Evolutionary conservation across 2,329 filamentous ascomycete genomes (phyloP), one percentile per base, ranked within the genome.

Genomic region (Xylaria multiplex): DNA sequence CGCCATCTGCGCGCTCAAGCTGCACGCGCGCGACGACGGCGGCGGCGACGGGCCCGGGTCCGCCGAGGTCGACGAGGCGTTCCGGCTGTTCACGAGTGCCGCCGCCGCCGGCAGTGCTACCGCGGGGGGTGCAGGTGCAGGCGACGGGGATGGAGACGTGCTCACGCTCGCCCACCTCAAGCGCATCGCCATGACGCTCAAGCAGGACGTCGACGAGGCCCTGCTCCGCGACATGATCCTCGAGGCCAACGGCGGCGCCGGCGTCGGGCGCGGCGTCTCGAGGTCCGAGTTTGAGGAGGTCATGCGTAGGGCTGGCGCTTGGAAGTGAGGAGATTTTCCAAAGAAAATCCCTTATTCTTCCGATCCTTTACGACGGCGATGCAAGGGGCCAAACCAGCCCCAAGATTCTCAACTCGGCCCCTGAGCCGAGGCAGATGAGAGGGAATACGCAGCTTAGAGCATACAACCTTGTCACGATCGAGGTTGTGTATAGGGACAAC

Each of bases 221-320:
- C 80, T 97, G 75, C 81, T 99, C 75, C 88, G 88, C 81, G 93
- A 97, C 81, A 99, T 99, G 96, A 91, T 99, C 64, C 82, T 93
- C 55, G 95, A 98, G 83, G 96, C 95, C 55, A 97, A 96, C 78
- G 92, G 92, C 2, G 93, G 92, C 1, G 88, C 85, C 3, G 90
- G 91, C 16, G 86, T 91, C 11, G 87, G 83, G 43, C 86, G 83
- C 63, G 93, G 91, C 7, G 95, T 97, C 9, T 87, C 83, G 46
- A 83, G 90, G 75, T 90, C 91, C 59, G 93, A 97, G 75, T 97
- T 97, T 80, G 91, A 93, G 79, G 87, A 87, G 61, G 92, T 97
- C 5, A 95, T 97, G 93, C 87, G 84, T 70, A 84, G 91, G 73
- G 94, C 93, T 6, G 93, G 93, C 0, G 89, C 94, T 43, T 95